Evolutionary conservation across 768 basidiomycete species (phyloP).

Genomic region (Tylopilus cervinicoccineus): DNA sequence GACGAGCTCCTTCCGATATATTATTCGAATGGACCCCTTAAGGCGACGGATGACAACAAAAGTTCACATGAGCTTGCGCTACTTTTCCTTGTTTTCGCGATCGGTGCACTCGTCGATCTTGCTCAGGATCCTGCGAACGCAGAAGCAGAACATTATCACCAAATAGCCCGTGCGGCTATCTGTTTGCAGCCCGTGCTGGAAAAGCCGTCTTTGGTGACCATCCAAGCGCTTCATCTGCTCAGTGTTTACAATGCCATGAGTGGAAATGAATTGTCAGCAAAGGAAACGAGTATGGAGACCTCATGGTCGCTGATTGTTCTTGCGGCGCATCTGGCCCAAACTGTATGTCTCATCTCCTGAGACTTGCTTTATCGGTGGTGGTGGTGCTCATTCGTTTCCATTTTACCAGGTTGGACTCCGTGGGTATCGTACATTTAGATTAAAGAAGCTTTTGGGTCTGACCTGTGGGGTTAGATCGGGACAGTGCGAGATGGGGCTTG

Average conservation of each 20-base stretch:
- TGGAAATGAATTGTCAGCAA: conserved; percentile 50
- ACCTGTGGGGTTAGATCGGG: conserved; percentile 44
- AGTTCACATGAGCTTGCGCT: conserved; percentile 48
- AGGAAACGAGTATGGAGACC: conserved; percentile 69
- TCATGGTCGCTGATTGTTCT: conserved; percentile 65
- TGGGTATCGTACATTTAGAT: conserved; percentile 36
- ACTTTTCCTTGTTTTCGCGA: conserved; percentile 47
- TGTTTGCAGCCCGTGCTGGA: conserved; percentile 65
- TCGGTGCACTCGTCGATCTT: conserved; percentile 46
- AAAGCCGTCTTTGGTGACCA: conserved; percentile 66
- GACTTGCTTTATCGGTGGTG: not conserved
- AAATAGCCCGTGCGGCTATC: conserved; percentile 62
- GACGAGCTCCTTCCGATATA: conserved; percentile 40
- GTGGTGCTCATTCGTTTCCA: conserved; percentile 13
- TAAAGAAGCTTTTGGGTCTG: conserved; percentile 7
- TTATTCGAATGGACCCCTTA: conserved; percentile 30
- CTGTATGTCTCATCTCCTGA: conserved; percentile 39
- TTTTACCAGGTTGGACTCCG: conserved; percentile 59
- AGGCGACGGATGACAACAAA: conserved; percentile 34
- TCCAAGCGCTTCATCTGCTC: conserved; percentile 65
- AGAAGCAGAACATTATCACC: conserved; percentile 62
- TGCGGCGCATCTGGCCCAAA: conserved; percentile 62
- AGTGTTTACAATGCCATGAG: conserved; percentile 71
- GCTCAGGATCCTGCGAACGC: conserved; percentile 24
- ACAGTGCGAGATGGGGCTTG: conserved; percentile 63